These are phyloP conservation scores for Chenopodium formosanum DNA, from an alignment of 148 eudicot species.

Conservation along the genomic window DNA sequence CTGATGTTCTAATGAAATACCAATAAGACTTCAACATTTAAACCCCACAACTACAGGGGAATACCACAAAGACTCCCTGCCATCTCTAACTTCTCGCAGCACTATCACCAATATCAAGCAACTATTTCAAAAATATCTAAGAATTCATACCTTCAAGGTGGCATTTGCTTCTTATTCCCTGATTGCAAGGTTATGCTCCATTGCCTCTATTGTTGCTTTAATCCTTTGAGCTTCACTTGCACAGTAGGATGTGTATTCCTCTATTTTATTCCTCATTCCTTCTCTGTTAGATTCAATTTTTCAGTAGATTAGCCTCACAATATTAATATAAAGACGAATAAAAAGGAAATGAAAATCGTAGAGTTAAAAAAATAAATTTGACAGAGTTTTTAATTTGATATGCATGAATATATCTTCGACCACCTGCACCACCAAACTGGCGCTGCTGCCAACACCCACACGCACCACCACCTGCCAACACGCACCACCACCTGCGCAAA, in stretches of 20 bases:
- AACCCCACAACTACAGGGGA: no score
- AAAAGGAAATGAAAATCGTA: background rate
- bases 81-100: no score
- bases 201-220: constrained; percentile 34
- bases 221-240: no score
- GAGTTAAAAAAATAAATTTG: background rate
- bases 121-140: background rate
- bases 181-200: constrained; percentile 39
- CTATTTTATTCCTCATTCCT: constrained; percentile 43
- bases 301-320: constrained; percentile 7
- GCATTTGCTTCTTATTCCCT: constrained; percentile 67
- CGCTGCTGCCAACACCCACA: no score
- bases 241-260: constrained; percentile 41
- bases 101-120: background rate
- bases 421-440: no score
- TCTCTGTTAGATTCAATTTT: constrained; percentile 35
- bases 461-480: no score
- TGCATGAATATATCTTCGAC: no score
- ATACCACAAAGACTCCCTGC: no score
- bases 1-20: no score
- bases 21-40: no score
- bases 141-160: constrained; percentile 58
- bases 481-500: no score
- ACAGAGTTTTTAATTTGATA: no score
- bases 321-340: background rate